A percentile compares a stretch with the other conserved stretches of the same genome.
phyloP scores from a whole-genome alignment of 495 filamentous ascomycete species.

The Neurospora africana region DNA sequence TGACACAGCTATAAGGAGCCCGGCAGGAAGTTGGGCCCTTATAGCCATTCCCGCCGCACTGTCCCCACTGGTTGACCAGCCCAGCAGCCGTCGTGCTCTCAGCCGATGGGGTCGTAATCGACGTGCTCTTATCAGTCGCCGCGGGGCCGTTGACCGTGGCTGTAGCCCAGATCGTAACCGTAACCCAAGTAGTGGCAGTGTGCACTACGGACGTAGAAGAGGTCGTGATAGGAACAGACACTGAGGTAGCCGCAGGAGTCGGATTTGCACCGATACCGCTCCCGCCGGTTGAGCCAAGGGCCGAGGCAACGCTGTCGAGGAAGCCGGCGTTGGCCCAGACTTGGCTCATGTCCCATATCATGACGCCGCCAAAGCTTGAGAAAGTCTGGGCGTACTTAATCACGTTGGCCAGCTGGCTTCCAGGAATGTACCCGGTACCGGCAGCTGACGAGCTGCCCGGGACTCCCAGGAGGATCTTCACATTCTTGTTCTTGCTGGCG shows the following conservation, averaged over 20 bases:
- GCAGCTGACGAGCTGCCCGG: constrained; percentile 50
- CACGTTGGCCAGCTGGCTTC: constrained; percentile 33
- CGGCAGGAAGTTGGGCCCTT: constrained; percentile 27
- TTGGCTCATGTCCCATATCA: constrained; percentile 63
- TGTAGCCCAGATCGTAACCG: neutral
- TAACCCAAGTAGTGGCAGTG: constrained; percentile 1
- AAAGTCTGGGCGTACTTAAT: constrained; percentile 43
- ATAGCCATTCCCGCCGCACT: constrained; percentile 32
- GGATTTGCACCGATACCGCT: neutral
- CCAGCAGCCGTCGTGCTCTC: neutral
- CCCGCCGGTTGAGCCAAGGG: constrained; percentile 10
- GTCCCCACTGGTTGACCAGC: constrained; percentile 28
- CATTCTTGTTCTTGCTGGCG: constrained; percentile 47
- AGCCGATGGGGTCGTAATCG: neutral
- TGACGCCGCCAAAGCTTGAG: constrained; percentile 55
- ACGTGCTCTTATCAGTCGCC: neutral
- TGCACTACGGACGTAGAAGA: constrained; percentile 6
- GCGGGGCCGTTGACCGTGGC: neutral
- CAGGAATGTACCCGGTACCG: constrained; percentile 47
- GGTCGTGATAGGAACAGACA: constrained; percentile 6
- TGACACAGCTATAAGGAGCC: constrained; percentile 24
- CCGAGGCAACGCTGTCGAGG: constrained; percentile 30
- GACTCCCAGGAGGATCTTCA: constrained; percentile 57
- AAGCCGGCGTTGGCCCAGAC: constrained; percentile 50
- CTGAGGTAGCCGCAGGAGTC: neutral